Evolutionary conservation across 805 yeast species (phyloP).

Genomic region (Kuraishia piskuri): DNA sequence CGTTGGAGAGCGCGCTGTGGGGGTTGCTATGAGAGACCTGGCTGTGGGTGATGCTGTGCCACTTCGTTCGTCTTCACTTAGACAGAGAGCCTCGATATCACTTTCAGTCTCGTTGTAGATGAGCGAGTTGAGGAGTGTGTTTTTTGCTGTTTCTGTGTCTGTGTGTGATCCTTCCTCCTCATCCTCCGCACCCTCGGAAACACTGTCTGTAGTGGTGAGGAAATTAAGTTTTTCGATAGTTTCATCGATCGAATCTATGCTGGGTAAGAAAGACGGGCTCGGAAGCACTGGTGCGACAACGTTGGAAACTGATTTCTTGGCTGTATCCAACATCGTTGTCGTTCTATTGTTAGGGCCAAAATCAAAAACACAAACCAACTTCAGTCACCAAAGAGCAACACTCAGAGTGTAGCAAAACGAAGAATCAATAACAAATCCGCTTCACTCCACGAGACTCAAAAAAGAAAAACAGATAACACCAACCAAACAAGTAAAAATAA

Average conservation of each 20-base stretch:
- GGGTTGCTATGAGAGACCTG: constrained; percentile 5
- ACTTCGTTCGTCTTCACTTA: background rate
- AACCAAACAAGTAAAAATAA: no score
- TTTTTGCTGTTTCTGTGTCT: constrained; percentile 15
- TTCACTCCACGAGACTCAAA: no score
- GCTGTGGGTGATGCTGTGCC: background rate
- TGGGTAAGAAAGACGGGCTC: background rate
- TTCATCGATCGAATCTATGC: constrained; percentile 1
- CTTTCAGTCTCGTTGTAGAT: constrained; percentile 9
- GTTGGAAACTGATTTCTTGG: background rate
- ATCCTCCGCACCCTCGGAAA: constrained; percentile 9
- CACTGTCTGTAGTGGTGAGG: background rate
- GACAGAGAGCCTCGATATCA: background rate
- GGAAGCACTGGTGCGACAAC: background rate
- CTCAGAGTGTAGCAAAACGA: no score
- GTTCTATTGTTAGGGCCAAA: background rate
- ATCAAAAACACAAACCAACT: no score
- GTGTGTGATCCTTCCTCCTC: constrained; percentile 12
- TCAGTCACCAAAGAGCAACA: no score
- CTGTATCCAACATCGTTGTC: background rate
- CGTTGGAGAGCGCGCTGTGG: background rate
- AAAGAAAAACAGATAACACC: no score
- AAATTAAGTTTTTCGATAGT: background rate
- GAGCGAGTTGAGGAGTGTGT: constrained; percentile 20
- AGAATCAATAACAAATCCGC: no score